Evolutionary conservation across 768 basidiomycete genomes (phyloP).

Genomic region (Calocera cornea): DNA sequence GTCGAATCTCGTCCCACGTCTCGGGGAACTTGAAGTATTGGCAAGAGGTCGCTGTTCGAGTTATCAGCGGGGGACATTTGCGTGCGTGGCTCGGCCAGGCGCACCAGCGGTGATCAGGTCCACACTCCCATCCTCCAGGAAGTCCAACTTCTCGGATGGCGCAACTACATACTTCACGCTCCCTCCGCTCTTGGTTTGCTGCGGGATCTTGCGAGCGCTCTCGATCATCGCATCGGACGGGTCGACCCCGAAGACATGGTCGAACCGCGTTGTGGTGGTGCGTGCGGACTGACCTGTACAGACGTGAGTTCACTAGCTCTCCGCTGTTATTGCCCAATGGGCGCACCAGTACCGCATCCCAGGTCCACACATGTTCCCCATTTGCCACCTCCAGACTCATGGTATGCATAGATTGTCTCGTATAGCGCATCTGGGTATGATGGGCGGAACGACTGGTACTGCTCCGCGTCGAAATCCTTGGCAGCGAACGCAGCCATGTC

Average conservation of each 20-base stretch:
- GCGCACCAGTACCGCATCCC: background rate
- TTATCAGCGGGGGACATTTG: too few relatives aligned
- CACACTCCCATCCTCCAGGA: background rate
- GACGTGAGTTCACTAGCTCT: background rate
- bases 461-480: background rate
- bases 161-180: background rate
- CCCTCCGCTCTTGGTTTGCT: background rate
- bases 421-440: background rate
- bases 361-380: background rate
- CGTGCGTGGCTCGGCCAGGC: background rate
- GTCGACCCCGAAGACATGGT: background rate
- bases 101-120: slow-evolving; percentile 4
- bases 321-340: background rate
- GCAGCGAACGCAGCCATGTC: background rate
- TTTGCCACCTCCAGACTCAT: background rate
- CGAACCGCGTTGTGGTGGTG: background rate
- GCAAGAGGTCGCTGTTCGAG: background rate
- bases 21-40: background rate
- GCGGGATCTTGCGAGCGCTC: background rate
- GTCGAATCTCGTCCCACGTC: background rate
- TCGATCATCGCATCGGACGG: slow-evolving; percentile 1
- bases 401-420: background rate
- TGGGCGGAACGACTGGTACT: slow-evolving; percentile 1
- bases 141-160: background rate
- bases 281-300: background rate